Evolutionary conservation across 768 basidiomycete genomes (phyloP), one percentile per base, ranked within the genome.

Genomic region (Leucosporidium scottii): DNA sequence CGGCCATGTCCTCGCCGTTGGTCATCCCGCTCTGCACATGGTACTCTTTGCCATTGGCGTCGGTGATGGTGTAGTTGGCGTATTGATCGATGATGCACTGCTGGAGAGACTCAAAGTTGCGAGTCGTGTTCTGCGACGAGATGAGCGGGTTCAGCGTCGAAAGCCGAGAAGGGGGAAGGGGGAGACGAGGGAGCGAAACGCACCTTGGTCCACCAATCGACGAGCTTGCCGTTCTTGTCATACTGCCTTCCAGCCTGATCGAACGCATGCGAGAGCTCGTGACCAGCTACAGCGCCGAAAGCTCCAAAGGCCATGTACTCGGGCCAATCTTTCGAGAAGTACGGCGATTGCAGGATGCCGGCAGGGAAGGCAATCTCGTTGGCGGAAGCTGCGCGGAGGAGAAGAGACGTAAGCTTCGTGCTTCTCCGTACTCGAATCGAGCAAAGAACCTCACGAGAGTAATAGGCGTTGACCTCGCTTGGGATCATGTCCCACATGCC

Each of bases 1-100:
- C 92, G 10, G 90, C 92, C 65, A 93, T 91, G 75, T 92, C 92
- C 78, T 94, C 92, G 9, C 91, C 91, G 17, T 89, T 89, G 1
- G 92, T 96, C 61, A 79, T 73, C 59, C 90, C 90, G 10, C 62
- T 61, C 76, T 96, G 93, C 64, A 97, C 86, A 76, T 90, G 84
- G 39, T 94, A 82, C 72, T 85, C 81, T 39, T 88, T 87, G 23
- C 94, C 93, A 73, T 89, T 86, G 3, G 88, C 89, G 71, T 94
- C 92, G 61, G 88, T 84, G 59, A 98, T 82, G 7, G 85, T 86
- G 77, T 94, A 98, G 55, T 81, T 82, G n/a, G 88, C 90, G 79
- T 87, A 98, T 77, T 97, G 93, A 61, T 88, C 83, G n/a, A 89
- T 85, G 62, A 99, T 87, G 77, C 94, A 98, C 63, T 88, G 84